A percentile compares a stretch with the other conserved stretches of the same genome.
phyloP scores from a whole-genome alignment of 2,329 filamentous ascomycete species.

The Tolypocladium ophioglossoides region DNA sequence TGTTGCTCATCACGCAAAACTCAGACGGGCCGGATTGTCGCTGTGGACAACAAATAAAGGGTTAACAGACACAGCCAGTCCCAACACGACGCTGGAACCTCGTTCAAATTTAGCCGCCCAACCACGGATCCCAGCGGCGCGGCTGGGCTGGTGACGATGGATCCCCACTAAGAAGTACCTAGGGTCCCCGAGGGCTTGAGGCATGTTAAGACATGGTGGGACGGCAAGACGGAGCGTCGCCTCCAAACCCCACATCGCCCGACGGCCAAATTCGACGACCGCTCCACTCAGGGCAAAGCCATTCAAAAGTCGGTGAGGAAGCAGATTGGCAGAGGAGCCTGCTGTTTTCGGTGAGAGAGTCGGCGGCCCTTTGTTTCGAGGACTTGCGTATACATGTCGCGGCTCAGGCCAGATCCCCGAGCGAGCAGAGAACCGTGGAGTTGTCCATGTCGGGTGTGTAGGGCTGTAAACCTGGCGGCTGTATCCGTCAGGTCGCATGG shows the following conservation, averaged over 20 bases:
- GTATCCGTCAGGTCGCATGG: neutral
- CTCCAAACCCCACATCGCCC: conserved; percentile 2
- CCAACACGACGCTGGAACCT: neutral
- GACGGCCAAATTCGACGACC: conserved; percentile 7
- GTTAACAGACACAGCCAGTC: neutral
- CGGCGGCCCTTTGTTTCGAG: neutral
- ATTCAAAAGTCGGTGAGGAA: conserved; percentile 21
- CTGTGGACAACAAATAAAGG: neutral
- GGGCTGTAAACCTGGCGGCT: neutral
- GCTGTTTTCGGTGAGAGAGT: neutral
- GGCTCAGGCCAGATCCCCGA: neutral
- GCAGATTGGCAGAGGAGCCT: neutral
- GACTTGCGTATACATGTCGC: neutral
- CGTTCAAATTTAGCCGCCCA: neutral
- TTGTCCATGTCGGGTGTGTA: neutral
- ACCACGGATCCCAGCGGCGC: neutral
- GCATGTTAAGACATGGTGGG: neutral
- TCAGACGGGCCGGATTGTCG: neutral
- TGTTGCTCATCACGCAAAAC: neutral
- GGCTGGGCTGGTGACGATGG: neutral
- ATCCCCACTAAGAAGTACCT: neutral
- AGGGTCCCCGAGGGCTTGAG: neutral
- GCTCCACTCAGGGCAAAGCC: conserved; percentile 13
- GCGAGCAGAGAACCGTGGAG: neutral
- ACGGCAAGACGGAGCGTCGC: conserved; percentile 1